Base-by-base conservation (phyloP, 306 rosid species). In the Cicer yamashitae region DNA sequence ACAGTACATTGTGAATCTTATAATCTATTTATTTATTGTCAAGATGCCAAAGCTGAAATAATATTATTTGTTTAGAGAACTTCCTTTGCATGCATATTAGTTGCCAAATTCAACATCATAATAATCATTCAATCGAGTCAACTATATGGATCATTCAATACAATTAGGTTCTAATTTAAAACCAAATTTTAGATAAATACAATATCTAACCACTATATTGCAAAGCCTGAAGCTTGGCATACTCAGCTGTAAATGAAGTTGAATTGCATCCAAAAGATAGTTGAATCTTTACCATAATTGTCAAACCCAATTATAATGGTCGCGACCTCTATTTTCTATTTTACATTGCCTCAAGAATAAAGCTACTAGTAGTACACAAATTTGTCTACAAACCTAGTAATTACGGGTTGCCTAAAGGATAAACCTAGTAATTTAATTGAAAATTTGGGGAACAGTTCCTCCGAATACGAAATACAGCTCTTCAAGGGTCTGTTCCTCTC, bases 161-260 rank as follows among this genome's bases (percentile, higher is more conserved):
- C 45, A 7, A 7, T 41, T 41, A 41, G 45, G 34, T 41, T 67
- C 57, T 67, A 25, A 67, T 46, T 20, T 11, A 18, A 44, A n/a
- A 10, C 71, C 39, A 17, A 44, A 5, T 5, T 44, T 62, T n/a
- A 68, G 73, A 68, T 47, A 68, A 30, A 70, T 38, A 17, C n/a
- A 8, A 34, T 51, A 38, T 30, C 25, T 0, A 12, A 41, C 43
- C 25, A 7, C 10, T 38, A 39, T 11, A 63, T n/a, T 9, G 40
- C 67, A 39, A 20, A 39, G 15, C 43, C 48, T 40, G 46, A 41
- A 44, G 14, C 48, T 48, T 68, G 57, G 10, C 60, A 46, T 7
- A 67, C 53, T 44, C 71, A 66, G 71, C 39, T 43, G 54, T 44
- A 43, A 66, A 66, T 10, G 45, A 41, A 64, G 50, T 64, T 64